Evolutionary conservation across 345 rosid genomes (phyloP), one percentile per base, ranked within the genome.

Genomic region (Toxicodendron radicans): DNA sequence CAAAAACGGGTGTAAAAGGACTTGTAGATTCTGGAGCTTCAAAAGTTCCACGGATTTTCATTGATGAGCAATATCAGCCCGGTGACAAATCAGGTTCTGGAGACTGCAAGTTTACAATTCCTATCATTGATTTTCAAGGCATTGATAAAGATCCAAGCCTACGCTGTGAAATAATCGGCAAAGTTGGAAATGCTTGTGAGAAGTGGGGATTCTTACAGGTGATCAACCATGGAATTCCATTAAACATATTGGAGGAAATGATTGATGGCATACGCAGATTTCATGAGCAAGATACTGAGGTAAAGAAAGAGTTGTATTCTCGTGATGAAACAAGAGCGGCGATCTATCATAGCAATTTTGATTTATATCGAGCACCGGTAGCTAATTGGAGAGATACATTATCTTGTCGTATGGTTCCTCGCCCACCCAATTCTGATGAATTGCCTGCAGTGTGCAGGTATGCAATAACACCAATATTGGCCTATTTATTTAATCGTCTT

Each of bases 401-500:
- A 3, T 63, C 20, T 57, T 78, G 87, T 64, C 32, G 52, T 58
- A 74, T 86, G 79, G 85, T 81, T 73, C 88, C 88, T 27, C 0
- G 66, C 45, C 75, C 84, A 58, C 86, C 87, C 1, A 60, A 69
- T 17, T 82, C 66, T 0, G 78, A 89, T 23, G 88, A 87, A 1
- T 48, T 89, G 48, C 93, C 91, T 12, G 43, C 68, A 48, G 76
- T 79, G 4, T 89, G 92, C 85, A 83, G 88, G 87, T 83, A 63
- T 33, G 21, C 21, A 3, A 57, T 27, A 0, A 12, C 13, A 33
- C 45, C 33, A 43, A 23, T 20, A 30, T 16, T 23, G 12, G 7
- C 3, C 10, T 6, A 14, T 53, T 33, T n/a, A n/a, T n/a, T n/a
- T n/a, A n/a, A n/a, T n/a, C n/a, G n/a, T n/a, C n/a, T 9, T 46